Evolutionary conservation across 2,329 filamentous ascomycete species (phyloP).

Genomic region (Paraphaeosphaeria sporulosa): DNA sequence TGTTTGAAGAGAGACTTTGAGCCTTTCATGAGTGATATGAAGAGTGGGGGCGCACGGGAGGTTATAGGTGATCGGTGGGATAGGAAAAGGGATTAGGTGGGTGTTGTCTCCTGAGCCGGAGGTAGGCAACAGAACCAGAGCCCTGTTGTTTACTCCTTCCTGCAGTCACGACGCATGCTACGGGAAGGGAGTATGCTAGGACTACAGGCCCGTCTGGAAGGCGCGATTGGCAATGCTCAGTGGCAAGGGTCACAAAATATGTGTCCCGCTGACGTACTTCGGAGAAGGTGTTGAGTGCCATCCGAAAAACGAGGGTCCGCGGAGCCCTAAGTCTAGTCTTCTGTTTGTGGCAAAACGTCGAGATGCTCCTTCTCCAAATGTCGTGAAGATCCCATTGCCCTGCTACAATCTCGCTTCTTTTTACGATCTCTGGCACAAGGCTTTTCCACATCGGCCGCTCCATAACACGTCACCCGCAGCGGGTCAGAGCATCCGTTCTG

Average conservation of each 20-base stretch:
- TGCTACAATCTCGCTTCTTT: no score
- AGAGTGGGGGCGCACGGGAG: neutral
- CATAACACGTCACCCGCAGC: no score
- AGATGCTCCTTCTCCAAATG: neutral
- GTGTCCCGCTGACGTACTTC: constrained; percentile 12
- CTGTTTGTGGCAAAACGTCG: neutral
- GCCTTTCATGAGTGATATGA: constrained; percentile 8
- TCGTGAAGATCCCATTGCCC: neutral
- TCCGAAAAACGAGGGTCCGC: neutral
- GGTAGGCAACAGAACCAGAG: neutral
- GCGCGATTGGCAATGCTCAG: neutral
- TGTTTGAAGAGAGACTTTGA: constrained; percentile 12
- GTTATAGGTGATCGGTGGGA: neutral
- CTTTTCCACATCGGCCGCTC: no score
- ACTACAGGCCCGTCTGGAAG: constrained; percentile 8
- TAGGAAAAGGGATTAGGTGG: neutral
- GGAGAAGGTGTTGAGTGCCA: neutral
- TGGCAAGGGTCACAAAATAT: neutral
- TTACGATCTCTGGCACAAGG: no score
- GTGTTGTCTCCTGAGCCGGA: neutral
- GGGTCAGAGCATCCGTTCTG: no score
- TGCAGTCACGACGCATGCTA: neutral
- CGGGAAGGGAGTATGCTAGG: neutral
- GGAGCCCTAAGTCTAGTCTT: neutral
- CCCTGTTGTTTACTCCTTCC: neutral